Evolutionary conservation across 1,139 yeast species (phyloP).

Genomic region (Yamadazyma epiphylla): DNA sequence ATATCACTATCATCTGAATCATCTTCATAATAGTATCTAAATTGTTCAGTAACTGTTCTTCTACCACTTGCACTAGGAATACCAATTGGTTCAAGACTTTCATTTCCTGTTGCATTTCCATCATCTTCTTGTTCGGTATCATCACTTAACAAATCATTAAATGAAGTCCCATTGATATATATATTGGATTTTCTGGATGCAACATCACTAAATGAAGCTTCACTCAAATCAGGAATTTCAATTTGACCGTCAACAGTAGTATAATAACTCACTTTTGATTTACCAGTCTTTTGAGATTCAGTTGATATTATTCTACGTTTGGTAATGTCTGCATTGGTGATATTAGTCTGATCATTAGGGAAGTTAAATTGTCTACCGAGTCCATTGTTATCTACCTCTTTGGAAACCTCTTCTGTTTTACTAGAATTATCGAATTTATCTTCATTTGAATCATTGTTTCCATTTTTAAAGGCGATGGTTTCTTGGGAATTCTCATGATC

Average conservation of each 20-base stretch:
- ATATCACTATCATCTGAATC: constrained; percentile 30
- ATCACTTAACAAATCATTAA: constrained; percentile 25
- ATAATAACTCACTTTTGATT: constrained; percentile 22
- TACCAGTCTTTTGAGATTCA: constrained; percentile 14
- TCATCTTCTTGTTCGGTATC: constrained; percentile 5
- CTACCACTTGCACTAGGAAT: constrained; percentile 32
- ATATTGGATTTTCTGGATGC: constrained; percentile 18
- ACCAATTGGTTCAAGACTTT: constrained; percentile 31
- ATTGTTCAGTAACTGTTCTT: constrained; percentile 24
- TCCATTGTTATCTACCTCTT: constrained; percentile 25
- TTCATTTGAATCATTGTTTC: background rate
- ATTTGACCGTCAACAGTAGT: constrained; percentile 34
- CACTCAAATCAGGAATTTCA: constrained; percentile 40
- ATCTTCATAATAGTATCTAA: constrained; percentile 21
- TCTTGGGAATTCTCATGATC: constrained; percentile 5
- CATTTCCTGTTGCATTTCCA: constrained; percentile 8
- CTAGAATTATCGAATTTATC: too few species aligned
- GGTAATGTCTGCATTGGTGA: constrained; percentile 29
- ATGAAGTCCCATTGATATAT: constrained; percentile 26
- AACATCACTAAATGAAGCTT: constrained; percentile 18
- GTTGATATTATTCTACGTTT: constrained; percentile 14
- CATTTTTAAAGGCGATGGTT: constrained; percentile 9
- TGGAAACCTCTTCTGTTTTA: background rate
- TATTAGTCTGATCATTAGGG: constrained; percentile 32
- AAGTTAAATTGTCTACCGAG: constrained; percentile 34